phyloP scores from a whole-genome alignment of 805 yeast genomes.

The Candida ulmi region DNA sequence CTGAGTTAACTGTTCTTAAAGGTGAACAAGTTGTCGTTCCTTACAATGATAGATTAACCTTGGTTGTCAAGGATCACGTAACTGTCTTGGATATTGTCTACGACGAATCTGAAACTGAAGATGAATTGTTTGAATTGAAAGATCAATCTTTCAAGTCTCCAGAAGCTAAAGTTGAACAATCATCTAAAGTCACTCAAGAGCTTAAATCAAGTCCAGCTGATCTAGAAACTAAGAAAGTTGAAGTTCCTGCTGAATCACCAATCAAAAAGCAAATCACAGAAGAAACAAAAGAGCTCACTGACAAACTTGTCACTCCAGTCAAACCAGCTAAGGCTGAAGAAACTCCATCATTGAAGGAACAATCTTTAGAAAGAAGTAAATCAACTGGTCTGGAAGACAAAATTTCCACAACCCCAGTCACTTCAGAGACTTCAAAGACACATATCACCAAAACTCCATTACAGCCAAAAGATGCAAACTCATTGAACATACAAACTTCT shows the following conservation, averaged over 20 bases:
- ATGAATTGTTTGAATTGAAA: conserved; percentile 25
- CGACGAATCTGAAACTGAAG: conserved; percentile 37
- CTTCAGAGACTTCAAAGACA: neutral
- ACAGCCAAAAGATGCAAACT: conserved; percentile 9
- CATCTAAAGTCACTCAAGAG: conserved; percentile 5
- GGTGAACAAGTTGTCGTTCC: conserved; percentile 66
- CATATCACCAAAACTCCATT: conserved; percentile 7
- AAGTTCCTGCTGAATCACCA: neutral
- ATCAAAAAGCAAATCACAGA: neutral
- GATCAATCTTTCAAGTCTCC: neutral
- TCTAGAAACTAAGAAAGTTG: neutral
- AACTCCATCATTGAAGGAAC: neutral
- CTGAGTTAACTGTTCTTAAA: conserved; percentile 47
- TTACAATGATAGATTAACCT: conserved; percentile 48
- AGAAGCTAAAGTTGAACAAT: neutral
- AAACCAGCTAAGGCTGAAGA: neutral
- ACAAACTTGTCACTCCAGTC: neutral
- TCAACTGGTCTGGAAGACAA: conserved; percentile 9
- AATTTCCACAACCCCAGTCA: neutral
- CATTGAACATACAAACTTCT: conserved; percentile 7
- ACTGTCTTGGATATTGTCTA: conserved; percentile 44
- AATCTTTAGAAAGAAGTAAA: conserved; percentile 5
- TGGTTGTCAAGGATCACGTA: conserved; percentile 70
- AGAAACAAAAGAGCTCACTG: neutral
- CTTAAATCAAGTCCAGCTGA: conserved; percentile 11